These are phyloP conservation scores for Penicillium tannophilum DNA, from an alignment of 495 filamentous ascomycete species.

Conservation along the genomic window DNA sequence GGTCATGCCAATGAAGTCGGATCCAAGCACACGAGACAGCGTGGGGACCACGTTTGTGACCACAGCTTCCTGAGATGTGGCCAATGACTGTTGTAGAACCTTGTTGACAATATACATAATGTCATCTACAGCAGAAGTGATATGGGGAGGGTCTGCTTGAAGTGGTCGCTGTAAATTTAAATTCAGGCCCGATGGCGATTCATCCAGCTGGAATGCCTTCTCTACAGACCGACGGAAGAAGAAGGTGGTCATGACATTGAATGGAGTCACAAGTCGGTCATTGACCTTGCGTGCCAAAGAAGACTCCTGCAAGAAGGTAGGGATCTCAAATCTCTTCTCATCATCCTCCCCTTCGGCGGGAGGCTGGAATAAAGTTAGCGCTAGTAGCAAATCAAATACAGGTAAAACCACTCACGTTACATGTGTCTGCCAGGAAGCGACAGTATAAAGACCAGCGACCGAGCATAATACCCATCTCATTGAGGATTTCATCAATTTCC, in stretches of 20 bases:
- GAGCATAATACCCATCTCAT: constrained; percentile 87
- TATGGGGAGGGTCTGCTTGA: constrained; percentile 76
- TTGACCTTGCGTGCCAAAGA: constrained; percentile 74
- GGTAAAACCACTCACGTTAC: constrained; percentile 56
- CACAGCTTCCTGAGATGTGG: constrained; percentile 78
- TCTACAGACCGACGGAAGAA: constrained; percentile 96
- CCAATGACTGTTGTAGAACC: constrained; percentile 79
- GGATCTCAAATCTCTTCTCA: constrained; percentile 48
- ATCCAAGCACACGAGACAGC: constrained; percentile 81
- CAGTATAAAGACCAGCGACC: constrained; percentile 91
- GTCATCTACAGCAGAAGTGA: constrained; percentile 94
- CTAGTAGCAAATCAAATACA: constrained; percentile 19
- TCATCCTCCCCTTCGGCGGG: constrained; percentile 31
- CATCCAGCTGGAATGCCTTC: constrained; percentile 97
- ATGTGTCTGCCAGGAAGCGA: constrained; percentile 84
- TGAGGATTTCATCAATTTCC: constrained; percentile 83
- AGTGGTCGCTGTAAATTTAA: constrained; percentile 70
- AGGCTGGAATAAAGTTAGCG: constrained; percentile 19
- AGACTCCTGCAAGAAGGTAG: constrained; percentile 72
- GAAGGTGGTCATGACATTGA: constrained; percentile 88
- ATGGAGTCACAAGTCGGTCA: constrained; percentile 70
- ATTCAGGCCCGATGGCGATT: constrained; percentile 77
- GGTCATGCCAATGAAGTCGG: constrained; percentile 95
- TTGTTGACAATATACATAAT: constrained; percentile 99
- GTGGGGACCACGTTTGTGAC: constrained; percentile 76